Evolutionary conservation across 1,139 yeast species (phyloP).

Genomic region (Protomyces inouyei): DNA sequence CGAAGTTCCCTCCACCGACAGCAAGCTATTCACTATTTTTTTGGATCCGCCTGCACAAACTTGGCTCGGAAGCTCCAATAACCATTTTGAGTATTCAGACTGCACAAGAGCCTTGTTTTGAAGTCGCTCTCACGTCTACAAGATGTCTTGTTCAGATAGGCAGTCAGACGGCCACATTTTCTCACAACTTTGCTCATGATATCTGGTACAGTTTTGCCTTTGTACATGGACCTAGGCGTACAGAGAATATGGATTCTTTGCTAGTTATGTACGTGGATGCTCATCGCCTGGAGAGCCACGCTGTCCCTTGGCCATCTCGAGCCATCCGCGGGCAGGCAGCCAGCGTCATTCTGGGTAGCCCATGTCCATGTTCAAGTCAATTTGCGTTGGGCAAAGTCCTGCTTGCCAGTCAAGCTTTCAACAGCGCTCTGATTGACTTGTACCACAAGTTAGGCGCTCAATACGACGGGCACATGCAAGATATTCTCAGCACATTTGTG

Average conservation of each 20-base stretch:
- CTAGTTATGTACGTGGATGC: conserved; percentile 1
- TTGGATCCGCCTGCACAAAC: not conserved
- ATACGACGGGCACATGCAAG: conserved; percentile 44
- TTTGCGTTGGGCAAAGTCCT: conserved; percentile 30
- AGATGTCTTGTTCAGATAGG: too few relatives aligned
- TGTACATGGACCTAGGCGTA: conserved; percentile 8
- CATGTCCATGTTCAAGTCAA: conserved; percentile 10
- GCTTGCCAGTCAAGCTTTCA: conserved; percentile 34
- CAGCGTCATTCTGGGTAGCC: conserved; percentile 15
- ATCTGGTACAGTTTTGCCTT: not conserved
- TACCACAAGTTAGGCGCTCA: conserved; percentile 43
- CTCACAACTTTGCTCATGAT: not conserved
- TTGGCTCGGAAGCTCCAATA: not conserved
- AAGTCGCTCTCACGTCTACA: too few relatives aligned
- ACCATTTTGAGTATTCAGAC: not conserved
- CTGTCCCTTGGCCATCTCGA: not conserved
- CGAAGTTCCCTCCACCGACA: not conserved
- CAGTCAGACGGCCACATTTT: not conserved
- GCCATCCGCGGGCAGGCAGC: not conserved
- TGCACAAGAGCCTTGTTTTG: not conserved
- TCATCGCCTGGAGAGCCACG: not conserved
- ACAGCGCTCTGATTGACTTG: conserved; percentile 41
- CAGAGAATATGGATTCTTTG: not conserved
- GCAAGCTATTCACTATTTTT: not conserved
- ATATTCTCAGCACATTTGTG: conserved; percentile 39